Conservation (phyloP, 2,329 filamentous ascomycete genomes). For the Ophiostoma quercus region DNA sequence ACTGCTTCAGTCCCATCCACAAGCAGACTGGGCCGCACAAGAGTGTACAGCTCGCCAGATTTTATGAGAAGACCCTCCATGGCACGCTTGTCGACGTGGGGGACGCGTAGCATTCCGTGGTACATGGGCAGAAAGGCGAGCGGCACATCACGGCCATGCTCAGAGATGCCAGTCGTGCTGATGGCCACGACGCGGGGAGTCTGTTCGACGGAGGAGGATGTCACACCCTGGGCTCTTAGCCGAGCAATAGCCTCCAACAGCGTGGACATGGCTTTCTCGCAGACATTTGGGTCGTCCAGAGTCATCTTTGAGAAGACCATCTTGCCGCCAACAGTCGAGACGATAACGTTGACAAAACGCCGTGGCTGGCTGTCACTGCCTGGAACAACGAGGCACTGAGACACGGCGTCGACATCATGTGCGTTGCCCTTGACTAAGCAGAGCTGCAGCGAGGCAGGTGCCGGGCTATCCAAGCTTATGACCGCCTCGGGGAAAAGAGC, state of each 20-base stretch:
- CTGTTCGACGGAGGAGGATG: neutral
- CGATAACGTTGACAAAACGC: constrained; percentile 41
- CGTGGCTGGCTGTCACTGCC: constrained; percentile 17
- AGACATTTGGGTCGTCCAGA: constrained; percentile 46
- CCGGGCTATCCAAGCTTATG: neutral
- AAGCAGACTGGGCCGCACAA: neutral
- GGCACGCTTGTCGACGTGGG: constrained; percentile 42
- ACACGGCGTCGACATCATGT: neutral
- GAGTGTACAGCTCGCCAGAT: neutral
- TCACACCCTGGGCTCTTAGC: neutral
- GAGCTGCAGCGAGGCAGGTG: neutral
- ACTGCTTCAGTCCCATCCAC: neutral
- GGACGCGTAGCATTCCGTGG: constrained; percentile 34
- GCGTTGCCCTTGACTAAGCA: neutral
- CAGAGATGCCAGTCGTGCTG: constrained; percentile 42
- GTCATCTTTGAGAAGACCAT: constrained; percentile 34
- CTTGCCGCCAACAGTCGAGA: constrained; percentile 45
- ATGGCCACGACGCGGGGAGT: constrained; percentile 34
- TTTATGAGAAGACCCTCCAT: constrained; percentile 40
- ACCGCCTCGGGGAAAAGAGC: constrained; percentile 20
- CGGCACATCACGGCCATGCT: constrained; percentile 39
- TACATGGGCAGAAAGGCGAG: constrained; percentile 40
- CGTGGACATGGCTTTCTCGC: constrained; percentile 40
- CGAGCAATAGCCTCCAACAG: constrained; percentile 34
- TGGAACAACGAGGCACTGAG: neutral